These are phyloP conservation scores for Sisymbrium irio DNA, from an alignment of 345 rosid species.

Conservation along the genomic window DNA sequence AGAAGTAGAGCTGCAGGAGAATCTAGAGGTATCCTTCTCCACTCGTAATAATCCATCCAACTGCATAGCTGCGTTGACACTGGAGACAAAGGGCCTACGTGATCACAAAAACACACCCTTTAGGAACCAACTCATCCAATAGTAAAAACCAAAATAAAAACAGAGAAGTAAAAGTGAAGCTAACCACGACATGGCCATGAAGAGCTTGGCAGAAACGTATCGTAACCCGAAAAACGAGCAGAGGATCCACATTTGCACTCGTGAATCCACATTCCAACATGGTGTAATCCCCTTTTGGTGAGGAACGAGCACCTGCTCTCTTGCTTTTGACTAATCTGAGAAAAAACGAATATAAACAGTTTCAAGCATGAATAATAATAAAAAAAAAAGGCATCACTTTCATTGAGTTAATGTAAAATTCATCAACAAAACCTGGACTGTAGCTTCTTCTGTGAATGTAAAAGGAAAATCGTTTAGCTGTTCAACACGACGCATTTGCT, in stretches of 20 bases:
- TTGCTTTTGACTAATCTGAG: slow-evolving; percentile 48
- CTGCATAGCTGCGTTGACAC: slow-evolving; percentile 33
- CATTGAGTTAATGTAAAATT: neutral
- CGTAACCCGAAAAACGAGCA: slow-evolving; percentile 10
- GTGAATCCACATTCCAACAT: slow-evolving; percentile 66
- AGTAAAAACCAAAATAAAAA: neutral
- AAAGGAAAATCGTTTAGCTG: slow-evolving; percentile 72
- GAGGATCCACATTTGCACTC: slow-evolving; percentile 63
- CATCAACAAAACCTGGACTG: slow-evolving; percentile 45
- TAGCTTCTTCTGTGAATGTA: slow-evolving; percentile 65
- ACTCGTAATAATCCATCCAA: slow-evolving; percentile 75
- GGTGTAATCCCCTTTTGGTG: slow-evolving; percentile 59
- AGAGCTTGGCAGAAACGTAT: slow-evolving; percentile 57
- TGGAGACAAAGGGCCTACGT: slow-evolving; percentile 56
- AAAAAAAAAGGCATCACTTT: neutral
- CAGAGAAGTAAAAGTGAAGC: slow-evolving; percentile 4
- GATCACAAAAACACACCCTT: slow-evolving; percentile 14
- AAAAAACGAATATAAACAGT: too few relatives aligned
- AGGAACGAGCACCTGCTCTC: slow-evolving; percentile 74
- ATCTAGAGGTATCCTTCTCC: slow-evolving; percentile 73
- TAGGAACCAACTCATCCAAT: slow-evolving; percentile 2
- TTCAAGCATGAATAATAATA: too few relatives aligned
- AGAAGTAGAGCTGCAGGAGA: slow-evolving; percentile 90
- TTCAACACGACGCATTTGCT: slow-evolving; percentile 70
- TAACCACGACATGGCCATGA: slow-evolving; percentile 80